Percentiles rank a stretch among this genome's conserved stretches.
Conservation (phyloP, 2,329 filamentous ascomycete genomes). For the Ascochyta koolunga region DNA sequence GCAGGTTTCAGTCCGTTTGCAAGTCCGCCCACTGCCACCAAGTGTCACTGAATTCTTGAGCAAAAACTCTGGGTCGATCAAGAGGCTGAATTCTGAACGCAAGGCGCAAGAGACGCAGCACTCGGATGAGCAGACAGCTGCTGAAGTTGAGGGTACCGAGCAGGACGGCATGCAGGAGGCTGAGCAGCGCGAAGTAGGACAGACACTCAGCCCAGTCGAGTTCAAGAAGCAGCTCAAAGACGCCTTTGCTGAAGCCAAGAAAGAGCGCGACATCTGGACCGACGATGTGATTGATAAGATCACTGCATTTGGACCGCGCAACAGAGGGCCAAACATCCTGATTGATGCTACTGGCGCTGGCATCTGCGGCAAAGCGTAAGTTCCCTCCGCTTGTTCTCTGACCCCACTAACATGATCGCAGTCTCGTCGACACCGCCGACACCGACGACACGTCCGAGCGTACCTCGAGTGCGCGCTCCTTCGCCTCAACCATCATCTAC, state of each 20-base stretch:
- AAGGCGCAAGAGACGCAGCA: slow-evolving; percentile 57
- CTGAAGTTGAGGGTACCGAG: slow-evolving; percentile 59
- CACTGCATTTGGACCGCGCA: slow-evolving; percentile 84
- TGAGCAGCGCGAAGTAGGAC: slow-evolving; percentile 62
- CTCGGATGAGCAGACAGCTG: slow-evolving; percentile 35
- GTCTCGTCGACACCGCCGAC: slow-evolving; percentile 40
- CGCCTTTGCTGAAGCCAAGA: slow-evolving; percentile 73
- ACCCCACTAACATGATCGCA: background rate
- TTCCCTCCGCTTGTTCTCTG: slow-evolving; percentile 10
- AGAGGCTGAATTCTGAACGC: slow-evolving; percentile 75
- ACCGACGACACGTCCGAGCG: slow-evolving; percentile 25
- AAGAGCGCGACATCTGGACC: slow-evolving; percentile 77
- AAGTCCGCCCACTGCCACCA: slow-evolving; percentile 77
- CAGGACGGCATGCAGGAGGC: slow-evolving; percentile 52
- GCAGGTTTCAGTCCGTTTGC: slow-evolving; percentile 77
- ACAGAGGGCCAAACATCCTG: slow-evolving; percentile 86
- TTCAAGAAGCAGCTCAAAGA: slow-evolving; percentile 75
- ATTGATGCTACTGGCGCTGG: slow-evolving; percentile 79
- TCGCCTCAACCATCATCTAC: slow-evolving; percentile 89
- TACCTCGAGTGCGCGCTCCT: slow-evolving; percentile 62
- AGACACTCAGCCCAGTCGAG: slow-evolving; percentile 72
- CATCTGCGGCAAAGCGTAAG: slow-evolving; percentile 75
- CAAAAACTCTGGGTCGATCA: slow-evolving; percentile 80
- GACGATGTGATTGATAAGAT: slow-evolving; percentile 75
- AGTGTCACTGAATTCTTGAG: slow-evolving; percentile 83